phyloP scores from a whole-genome alignment of 2,329 filamentous ascomycete species.

The Claviceps spartinae region DNA sequence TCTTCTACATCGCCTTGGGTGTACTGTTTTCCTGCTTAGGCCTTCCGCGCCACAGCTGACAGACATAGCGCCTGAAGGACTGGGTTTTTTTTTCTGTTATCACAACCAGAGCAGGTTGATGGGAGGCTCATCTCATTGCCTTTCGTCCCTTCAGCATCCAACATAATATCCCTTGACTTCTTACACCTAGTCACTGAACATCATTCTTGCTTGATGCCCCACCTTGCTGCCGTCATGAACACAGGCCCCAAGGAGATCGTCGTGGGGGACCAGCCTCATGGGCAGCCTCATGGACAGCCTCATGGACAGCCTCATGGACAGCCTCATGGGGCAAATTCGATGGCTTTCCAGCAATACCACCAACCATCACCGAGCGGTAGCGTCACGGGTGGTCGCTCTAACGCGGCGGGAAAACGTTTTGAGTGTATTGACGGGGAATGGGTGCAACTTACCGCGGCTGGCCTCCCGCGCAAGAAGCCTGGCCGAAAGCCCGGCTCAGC shows the following conservation, averaged over 20 bases:
- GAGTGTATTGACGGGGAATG: constrained; percentile 25
- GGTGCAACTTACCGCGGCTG: constrained; percentile 42
- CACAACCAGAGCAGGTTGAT: neutral
- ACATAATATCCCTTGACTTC: neutral
- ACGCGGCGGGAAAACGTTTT: constrained; percentile 17
- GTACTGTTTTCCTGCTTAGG: too few relatives aligned
- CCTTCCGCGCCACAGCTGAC: neutral
- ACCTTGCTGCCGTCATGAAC: constrained; percentile 14
- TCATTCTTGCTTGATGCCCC: neutral
- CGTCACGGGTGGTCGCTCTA: constrained; percentile 10
- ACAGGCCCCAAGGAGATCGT: constrained; percentile 34
- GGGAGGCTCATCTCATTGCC: neutral
- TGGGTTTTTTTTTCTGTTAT: too few relatives aligned
- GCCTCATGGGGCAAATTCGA: constrained; percentile 11
- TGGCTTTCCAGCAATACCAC: constrained; percentile 15
- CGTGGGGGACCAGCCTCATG: constrained; percentile 24
- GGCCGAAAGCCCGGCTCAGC: constrained; percentile 49
- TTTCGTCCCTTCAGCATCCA: neutral
- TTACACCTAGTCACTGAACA: neutral
- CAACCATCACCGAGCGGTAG: constrained; percentile 14
- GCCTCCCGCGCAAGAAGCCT: constrained; percentile 48
- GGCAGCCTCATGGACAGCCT: constrained; percentile 28
- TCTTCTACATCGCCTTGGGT: neutral
- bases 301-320: constrained; percentile 19
- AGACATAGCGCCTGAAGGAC: neutral